Evolutionary conservation across 1,284 basidiomycete genomes (phyloP), one percentile per base, ranked within the genome.

Genomic region (Trichosporon coremiiforme): DNA sequence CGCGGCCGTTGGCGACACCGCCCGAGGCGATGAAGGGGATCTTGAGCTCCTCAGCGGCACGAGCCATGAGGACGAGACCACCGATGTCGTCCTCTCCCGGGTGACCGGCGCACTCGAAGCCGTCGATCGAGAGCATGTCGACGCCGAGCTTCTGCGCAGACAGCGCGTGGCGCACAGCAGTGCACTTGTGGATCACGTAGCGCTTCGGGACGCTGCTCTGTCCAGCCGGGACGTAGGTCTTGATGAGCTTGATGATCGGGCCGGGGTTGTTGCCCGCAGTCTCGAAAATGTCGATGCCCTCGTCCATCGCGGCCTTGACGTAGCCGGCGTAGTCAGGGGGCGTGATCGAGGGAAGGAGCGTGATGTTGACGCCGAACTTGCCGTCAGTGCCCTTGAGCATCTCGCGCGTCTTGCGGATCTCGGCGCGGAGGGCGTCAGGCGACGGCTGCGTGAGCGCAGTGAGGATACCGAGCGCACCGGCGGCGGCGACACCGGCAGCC

Each of bases 31-130:
- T 89, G 81, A 90, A 98, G 4, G 95, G 95, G 63, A 92, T 86
- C 67, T 89, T 89, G 70, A 97, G 85, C 77, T 95, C 92, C 77
- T 93, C 89, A 1, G 91, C 91, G 1, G 95, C 94, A 67, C 94
- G 88, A 1, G 95, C 95, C 65, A 95, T 91, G 81, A 98, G 84
- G 4, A 97, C 90, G n/a, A 98, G 79, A 5, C 92, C 93, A 10
- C 93, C 93, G 41, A 97, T 92, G 81, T 98, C 95, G 69, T 97
- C 92, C 80, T 98, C 95, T 72, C 95, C 95, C 5, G 94, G 95
- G 82, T 97, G 94, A 35, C 95, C 95, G 47, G 94, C 93, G 79
- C 93, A 95, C 85, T 95, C 93, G 74, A 95, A 93, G 0, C 93
- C 93, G 74, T 95, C 93, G 45, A 95, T 93, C 73, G 90, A 92